A percentile compares a stretch with the other conserved stretches of the same genome.
These are phyloP conservation scores for Exophiala xenobiotica DNA, from an alignment of 2,329 filamentous ascomycete species.

Conservation along the genomic window DNA sequence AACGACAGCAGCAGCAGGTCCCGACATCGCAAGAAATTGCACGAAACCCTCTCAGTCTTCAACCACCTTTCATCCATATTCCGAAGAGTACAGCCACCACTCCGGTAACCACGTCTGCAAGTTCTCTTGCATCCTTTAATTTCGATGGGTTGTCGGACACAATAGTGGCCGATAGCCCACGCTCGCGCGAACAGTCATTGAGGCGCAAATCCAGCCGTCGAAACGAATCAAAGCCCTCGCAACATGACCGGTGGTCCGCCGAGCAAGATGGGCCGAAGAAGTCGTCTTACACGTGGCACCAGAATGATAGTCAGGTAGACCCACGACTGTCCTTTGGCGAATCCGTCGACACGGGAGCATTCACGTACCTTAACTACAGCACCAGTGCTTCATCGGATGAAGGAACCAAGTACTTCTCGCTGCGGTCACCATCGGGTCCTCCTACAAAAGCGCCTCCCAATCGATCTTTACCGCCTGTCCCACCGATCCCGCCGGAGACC, in stretches of 20 bases:
- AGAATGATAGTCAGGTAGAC: slow-evolving; percentile 26
- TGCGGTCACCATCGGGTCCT: slow-evolving; percentile 14
- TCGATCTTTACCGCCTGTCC: slow-evolving; percentile 18
- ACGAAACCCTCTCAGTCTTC: slow-evolving; percentile 5
- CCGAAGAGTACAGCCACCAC: slow-evolving; percentile 13
- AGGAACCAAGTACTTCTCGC: slow-evolving; percentile 17
- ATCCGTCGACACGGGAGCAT: slow-evolving; percentile 19
- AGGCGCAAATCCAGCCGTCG: slow-evolving; percentile 4
- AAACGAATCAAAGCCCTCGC: not conserved
- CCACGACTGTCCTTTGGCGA: slow-evolving; percentile 18
- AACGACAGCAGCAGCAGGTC: slow-evolving; percentile 8
- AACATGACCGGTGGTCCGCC: slow-evolving; percentile 9
- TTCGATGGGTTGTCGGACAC: slow-evolving; percentile 24
- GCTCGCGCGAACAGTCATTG: slow-evolving; percentile 18
- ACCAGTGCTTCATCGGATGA: slow-evolving; percentile 25
- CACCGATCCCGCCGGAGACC: slow-evolving; percentile 5
- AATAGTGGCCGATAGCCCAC: slow-evolving; percentile 19
- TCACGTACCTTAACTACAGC: slow-evolving; percentile 27
- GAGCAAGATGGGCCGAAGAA: slow-evolving; percentile 8
- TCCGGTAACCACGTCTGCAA: slow-evolving; percentile 15
- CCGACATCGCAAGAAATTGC: not conserved
- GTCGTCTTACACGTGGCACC: slow-evolving; percentile 15
- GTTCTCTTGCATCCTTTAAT: slow-evolving; percentile 21
- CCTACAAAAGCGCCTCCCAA: slow-evolving; percentile 16
- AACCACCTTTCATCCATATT: slow-evolving; percentile 9